Evolutionary conservation across 1,284 basidiomycete species (phyloP).

Genomic region (Cerioporus squamosus): DNA sequence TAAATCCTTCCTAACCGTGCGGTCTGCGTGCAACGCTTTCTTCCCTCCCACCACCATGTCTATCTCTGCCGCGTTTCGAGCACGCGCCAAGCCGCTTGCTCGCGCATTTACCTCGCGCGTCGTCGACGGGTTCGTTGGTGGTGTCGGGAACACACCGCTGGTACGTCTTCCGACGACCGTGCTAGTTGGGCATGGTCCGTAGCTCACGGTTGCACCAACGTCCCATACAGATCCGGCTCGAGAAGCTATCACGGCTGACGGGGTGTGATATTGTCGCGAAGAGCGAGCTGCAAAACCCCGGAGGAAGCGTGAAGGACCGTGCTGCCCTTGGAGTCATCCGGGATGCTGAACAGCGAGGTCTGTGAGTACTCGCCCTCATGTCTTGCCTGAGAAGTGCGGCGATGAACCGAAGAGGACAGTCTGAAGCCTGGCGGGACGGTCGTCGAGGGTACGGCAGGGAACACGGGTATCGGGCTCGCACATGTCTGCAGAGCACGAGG

Average conservation of each 20-base stretch:
- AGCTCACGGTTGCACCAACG: too few species aligned
- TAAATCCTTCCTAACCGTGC: not conserved
- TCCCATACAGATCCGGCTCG: constrained; percentile 76
- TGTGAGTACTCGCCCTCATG: constrained; percentile 47
- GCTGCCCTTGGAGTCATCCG: constrained; percentile 90
- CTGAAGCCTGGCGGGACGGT: constrained; percentile 93
- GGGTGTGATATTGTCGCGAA: constrained; percentile 94
- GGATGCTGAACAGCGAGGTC: constrained; percentile 88
- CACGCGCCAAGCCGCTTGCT: constrained; percentile 24
- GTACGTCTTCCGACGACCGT: constrained; percentile 47
- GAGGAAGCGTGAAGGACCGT: constrained; percentile 98
- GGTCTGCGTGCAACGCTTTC: not conserved
- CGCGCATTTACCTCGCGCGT: constrained; percentile 58
- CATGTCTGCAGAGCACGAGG: constrained; percentile 93
- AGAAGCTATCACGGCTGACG: constrained; percentile 84
- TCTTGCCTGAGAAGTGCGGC: not conserved
- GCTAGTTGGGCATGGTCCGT: too few species aligned
- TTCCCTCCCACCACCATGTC: constrained; percentile 18
- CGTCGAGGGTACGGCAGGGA: constrained; percentile 98
- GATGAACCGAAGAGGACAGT: constrained; percentile 43
- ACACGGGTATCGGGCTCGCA: constrained; percentile 96
- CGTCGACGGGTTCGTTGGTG: constrained; percentile 86
- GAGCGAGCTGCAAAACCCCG: constrained; percentile 98
- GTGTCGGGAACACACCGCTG: constrained; percentile 94
- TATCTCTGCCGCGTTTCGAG: constrained; percentile 26